A percentile compares a stretch with the other conserved stretches of the same genome.
These are phyloP conservation scores for Ogataea trehalophila DNA, from an alignment of 805 yeast genomes.

Conservation along the genomic window DNA sequence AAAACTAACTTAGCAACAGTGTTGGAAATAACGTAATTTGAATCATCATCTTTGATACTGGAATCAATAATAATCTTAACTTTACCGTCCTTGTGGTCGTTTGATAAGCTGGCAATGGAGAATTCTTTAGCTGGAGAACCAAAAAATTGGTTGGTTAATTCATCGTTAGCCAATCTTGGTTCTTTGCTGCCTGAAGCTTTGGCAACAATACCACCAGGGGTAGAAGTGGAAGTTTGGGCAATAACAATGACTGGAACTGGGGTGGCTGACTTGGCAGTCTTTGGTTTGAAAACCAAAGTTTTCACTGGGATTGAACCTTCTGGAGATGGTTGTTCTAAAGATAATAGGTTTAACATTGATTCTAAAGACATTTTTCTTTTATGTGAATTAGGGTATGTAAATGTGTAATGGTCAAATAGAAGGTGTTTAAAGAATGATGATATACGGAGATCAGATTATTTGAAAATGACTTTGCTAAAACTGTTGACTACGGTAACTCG, in stretches of 20 bases:
- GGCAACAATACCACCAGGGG: slow-evolving; percentile 65
- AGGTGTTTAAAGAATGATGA: no score
- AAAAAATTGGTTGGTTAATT: slow-evolving; percentile 62
- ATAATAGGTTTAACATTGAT: slow-evolving; percentile 61
- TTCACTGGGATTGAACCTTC: slow-evolving; percentile 56
- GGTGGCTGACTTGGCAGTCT: slow-evolving; percentile 75
- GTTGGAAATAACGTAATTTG: slow-evolving; percentile 41
- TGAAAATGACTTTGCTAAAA: no score
- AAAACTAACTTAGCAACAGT: slow-evolving; percentile 48
- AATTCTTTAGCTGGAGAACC: slow-evolving; percentile 55
- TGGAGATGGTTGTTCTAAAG: slow-evolving; percentile 50
- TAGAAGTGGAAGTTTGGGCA: slow-evolving; percentile 65
- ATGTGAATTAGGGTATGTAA: no score
- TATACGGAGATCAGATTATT: no score
- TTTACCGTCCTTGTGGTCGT: slow-evolving; percentile 45
- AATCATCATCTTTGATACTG: slow-evolving; percentile 37
- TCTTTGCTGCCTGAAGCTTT: slow-evolving; percentile 68
- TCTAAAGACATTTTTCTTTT: slow-evolving; percentile 55
- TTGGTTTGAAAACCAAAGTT: slow-evolving; percentile 84
- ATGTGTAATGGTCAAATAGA: no score
- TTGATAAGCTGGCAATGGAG: slow-evolving; percentile 47
- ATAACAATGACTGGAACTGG: slow-evolving; percentile 79
- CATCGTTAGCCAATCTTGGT: slow-evolving; percentile 84
- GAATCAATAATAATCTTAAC: slow-evolving; percentile 57
- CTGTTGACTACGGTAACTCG: no score